A percentile compares a stretch with the other conserved stretches of the same genome.
Conservation (phyloP, 192 early-diverging fungal genomes). For the Podochytrium sp. region DNA sequence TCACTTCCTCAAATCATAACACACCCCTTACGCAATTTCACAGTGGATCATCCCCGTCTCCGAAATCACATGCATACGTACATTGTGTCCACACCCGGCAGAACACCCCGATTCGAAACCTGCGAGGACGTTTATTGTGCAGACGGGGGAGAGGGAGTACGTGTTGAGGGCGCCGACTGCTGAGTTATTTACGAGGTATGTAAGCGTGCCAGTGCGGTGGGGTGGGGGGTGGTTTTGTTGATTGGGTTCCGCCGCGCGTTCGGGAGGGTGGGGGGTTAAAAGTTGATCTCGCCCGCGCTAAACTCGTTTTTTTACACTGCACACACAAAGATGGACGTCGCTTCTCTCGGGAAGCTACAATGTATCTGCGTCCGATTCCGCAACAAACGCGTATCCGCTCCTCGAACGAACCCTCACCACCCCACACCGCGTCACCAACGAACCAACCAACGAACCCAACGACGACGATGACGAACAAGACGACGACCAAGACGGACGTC, state of each 20-base stretch:
- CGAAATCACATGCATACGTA: conserved; percentile 30
- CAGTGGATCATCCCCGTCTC: conserved; percentile 48
- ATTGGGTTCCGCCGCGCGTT: conserved; percentile 5
- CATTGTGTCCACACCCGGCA: conserved; percentile 25
- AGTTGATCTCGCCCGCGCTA: not conserved
- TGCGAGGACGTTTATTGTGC: conserved; percentile 42
- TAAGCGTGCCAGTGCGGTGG: not conserved
- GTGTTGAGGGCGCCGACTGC: conserved; percentile 41
- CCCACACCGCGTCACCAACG: not conserved
- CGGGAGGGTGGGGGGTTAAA: not conserved
- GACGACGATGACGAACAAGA: not conserved
- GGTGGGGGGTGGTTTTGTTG: conserved; percentile 7
- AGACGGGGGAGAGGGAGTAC: conserved; percentile 43
- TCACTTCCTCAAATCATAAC: not conserved
- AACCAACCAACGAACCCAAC: not conserved
- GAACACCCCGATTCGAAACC: conserved; percentile 30
- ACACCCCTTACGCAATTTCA: no score
- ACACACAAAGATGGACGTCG: not conserved
- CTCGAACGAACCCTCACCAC: not conserved
- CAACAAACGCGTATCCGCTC: not conserved
- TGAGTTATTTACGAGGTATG: conserved; percentile 5
- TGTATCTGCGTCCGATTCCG: not conserved
- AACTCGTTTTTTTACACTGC: not conserved
- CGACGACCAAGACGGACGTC: not conserved
- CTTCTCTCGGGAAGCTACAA: not conserved